Evolutionary conservation across 1,284 basidiomycete species (phyloP), one percentile per base, ranked within the genome.

Genomic region (Ustilago xerochloae): DNA sequence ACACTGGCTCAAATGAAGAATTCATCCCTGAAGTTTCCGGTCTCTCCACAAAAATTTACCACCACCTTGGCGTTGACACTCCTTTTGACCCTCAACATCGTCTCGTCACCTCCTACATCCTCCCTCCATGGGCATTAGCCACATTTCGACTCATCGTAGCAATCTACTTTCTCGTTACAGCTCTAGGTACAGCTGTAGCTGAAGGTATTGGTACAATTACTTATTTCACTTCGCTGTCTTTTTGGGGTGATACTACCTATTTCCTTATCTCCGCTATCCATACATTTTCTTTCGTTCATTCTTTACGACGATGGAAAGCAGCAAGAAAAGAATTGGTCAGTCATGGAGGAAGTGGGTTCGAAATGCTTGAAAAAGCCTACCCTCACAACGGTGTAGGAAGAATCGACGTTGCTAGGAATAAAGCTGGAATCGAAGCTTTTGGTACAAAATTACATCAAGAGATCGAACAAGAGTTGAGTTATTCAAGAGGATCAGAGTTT

Each of bases 81-180:
- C 84, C 80, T n/a, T 91, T 91, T 79, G 90, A 91, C 84, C 83
- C 88, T 0, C 66, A 81, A 4, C 85, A 87, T 75, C 85, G 84
- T 57, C 86, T 87, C 75, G 89, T 91, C 63, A 89, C 91, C 0
- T 91, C 90, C 0, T 89, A 89, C 28, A 54, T 89, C 68, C 73
- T 90, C 50, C 85, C 88, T 2, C 86, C 89, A 9, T 38, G 77
- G 26, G 66, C 82, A 6, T 87, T 91, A 29, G 89, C 87, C 1
- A 57, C 64, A 1, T 66, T 89, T 29, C 87, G 90, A 49, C 75
- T 88, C 36, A 63, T 87, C 8, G 72, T 91, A 22, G 89, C 88
- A 0, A 59, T 88, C 7, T 91, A 90, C 75, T 86, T 88, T 0
- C 83, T 90, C 46, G 59, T 87, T 45, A 87, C 88, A 0, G 60